phyloP scores from a whole-genome alignment of 2,329 filamentous ascomycete genomes.

The Beauveria pseudobassiana region DNA sequence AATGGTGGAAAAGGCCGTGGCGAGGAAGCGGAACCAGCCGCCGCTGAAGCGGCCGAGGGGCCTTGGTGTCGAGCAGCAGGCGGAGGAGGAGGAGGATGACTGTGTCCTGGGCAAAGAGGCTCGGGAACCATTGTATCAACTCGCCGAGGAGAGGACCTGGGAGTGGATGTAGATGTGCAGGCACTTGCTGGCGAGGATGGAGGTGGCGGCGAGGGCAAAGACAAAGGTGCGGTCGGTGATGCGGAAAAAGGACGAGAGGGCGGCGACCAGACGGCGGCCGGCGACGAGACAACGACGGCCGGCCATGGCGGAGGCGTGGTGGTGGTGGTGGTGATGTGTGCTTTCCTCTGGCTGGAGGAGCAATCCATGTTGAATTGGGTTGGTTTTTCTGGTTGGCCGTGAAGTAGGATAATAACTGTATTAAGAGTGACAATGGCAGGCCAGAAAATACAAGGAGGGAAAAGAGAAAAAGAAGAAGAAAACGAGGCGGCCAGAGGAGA shows the following conservation, averaged over 20 bases:
- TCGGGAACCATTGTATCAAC: constrained; percentile 6
- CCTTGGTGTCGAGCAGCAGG: constrained; percentile 5
- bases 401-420: too few species aligned
- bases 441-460: not conserved
- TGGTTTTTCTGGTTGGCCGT: too few species aligned
- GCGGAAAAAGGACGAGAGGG: constrained; percentile 5
- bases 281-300: not conserved
- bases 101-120: constrained; percentile 11
- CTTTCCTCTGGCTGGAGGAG: not conserved
- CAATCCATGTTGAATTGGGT: constrained; percentile 7
- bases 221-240: constrained; percentile 10
- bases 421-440: too few species aligned
- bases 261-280: not conserved
- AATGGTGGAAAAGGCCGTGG: not conserved
- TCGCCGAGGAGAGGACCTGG: constrained; percentile 7
- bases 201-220: constrained; percentile 8
- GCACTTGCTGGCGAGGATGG: constrained; percentile 9
- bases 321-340: not conserved
- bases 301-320: not conserved
- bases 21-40: constrained; percentile 8
- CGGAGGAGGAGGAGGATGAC: constrained; percentile 11
- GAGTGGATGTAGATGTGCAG: constrained; percentile 12
- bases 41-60: constrained; percentile 2
- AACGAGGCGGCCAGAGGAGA: too few species aligned
- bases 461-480: not conserved